Conservation (phyloP, 257 asterid genomes). For the Solanum boliviense region DNA sequence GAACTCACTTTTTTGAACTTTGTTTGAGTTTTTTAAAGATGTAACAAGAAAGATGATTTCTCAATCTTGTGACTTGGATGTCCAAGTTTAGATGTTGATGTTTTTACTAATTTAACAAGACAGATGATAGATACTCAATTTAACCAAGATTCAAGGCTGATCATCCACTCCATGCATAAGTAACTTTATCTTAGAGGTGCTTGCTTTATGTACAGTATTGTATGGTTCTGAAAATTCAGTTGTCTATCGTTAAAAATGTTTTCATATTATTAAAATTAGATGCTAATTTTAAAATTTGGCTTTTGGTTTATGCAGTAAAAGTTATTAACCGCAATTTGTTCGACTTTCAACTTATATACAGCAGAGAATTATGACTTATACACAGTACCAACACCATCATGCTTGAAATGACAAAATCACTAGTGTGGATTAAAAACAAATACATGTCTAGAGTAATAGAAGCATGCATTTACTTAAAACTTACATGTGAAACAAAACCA, state of each 20-base stretch:
- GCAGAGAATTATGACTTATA: not conserved
- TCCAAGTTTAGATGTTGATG: not conserved
- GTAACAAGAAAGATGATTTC: not conserved
- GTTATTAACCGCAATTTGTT: too few relatives aligned
- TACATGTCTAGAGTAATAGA: not conserved
- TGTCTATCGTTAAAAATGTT: too few relatives aligned
- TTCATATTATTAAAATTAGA: too few relatives aligned
- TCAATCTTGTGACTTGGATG: not conserved
- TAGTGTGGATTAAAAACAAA: fast-evolving
- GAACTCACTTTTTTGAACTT: not conserved
- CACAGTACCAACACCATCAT: fast-evolving
- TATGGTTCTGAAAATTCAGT: not conserved
- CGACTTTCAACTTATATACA: not conserved
- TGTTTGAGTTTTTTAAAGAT: not conserved
- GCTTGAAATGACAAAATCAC: not conserved
- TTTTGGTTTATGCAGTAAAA: too few relatives aligned
- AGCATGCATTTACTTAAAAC: not conserved
- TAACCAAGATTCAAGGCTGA: not conserved
- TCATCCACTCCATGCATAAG: too few relatives aligned
- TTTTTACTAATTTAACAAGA: not conserved
- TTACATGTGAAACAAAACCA: not conserved
- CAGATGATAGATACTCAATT: not conserved
- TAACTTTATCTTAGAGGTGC: not conserved
- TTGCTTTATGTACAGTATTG: not conserved
- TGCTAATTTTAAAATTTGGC: too few relatives aligned